Conservation (phyloP, 331 rosid genomes). For the Quercus phellos region DNA sequence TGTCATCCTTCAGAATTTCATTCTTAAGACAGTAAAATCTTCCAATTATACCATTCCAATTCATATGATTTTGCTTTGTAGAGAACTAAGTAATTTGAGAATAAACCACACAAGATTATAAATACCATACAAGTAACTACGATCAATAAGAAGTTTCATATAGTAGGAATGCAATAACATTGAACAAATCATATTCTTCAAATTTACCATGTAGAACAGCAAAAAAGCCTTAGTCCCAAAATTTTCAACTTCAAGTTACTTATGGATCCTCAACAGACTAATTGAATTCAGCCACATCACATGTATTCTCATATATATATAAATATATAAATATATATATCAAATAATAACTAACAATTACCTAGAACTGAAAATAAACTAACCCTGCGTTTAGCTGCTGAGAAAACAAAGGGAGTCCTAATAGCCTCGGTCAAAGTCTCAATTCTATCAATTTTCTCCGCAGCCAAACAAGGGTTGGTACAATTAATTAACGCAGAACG, state of each 20-base stretch:
- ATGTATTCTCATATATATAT: too few species aligned
- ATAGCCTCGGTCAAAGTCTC: background rate
- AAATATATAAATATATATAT: background rate
- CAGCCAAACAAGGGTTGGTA: background rate
- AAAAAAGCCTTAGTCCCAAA: too few species aligned
- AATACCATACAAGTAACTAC: background rate
- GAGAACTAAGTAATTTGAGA: background rate
- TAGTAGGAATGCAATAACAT: background rate
- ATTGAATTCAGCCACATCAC: too few species aligned
- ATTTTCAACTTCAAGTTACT: too few species aligned
- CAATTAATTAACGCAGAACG: background rate
- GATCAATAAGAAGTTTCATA: background rate
- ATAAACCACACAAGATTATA: background rate
- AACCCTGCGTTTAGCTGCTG: background rate
- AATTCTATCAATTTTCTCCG: conserved; percentile 5
- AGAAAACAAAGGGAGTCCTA: background rate
- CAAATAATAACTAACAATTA: background rate
- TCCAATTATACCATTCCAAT: background rate
- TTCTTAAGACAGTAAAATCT: background rate
- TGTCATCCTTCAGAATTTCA: background rate
- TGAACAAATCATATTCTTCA: too few species aligned
- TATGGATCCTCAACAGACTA: too few species aligned
- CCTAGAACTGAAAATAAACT: background rate
- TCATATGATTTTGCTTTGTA: too few species aligned
- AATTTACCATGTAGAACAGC: too few species aligned